Evolutionary conservation across 805 yeast species (phyloP).

Genomic region (Clavispora asparagi): DNA sequence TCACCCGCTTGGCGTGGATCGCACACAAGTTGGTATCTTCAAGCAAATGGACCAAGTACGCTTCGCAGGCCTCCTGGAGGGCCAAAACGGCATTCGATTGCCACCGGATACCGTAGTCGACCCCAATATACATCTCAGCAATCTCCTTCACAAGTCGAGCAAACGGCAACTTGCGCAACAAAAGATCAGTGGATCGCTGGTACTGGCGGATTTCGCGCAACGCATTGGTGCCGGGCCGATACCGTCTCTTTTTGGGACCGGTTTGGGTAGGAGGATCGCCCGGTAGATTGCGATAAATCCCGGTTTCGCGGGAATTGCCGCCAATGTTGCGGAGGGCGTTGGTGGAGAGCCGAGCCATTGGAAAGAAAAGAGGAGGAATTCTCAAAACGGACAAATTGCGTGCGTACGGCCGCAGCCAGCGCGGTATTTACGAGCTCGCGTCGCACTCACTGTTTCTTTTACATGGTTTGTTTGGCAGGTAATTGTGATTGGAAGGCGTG

Average conservation of each 20-base stretch:
- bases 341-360: constrained; percentile 13
- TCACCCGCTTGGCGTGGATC: constrained; percentile 75
- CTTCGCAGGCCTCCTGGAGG: constrained; percentile 77
- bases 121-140: constrained; percentile 53
- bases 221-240: constrained; percentile 63
- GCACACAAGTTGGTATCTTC: constrained; percentile 79
- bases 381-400: constrained; percentile 4
- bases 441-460: neutral
- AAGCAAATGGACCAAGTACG: constrained; percentile 63
- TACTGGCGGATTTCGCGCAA: constrained; percentile 62
- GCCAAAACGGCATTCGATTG: constrained; percentile 74
- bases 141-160: constrained; percentile 73
- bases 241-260: constrained; percentile 34
- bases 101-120: constrained; percentile 63
- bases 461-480: too few species aligned
- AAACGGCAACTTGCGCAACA: constrained; percentile 70
- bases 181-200: constrained; percentile 62
- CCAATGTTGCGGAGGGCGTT: constrained; percentile 3
- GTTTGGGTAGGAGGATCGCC: constrained; percentile 44
- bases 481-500: too few species aligned
- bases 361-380: neutral
- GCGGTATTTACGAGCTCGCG: constrained; percentile 1
- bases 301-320: constrained; percentile 19
- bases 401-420: constrained; percentile 8
- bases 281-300: constrained; percentile 45